These are phyloP conservation scores for Phytophthora litchii DNA, from an alignment of 352 stramenopile species.

Conservation along the genomic window DNA sequence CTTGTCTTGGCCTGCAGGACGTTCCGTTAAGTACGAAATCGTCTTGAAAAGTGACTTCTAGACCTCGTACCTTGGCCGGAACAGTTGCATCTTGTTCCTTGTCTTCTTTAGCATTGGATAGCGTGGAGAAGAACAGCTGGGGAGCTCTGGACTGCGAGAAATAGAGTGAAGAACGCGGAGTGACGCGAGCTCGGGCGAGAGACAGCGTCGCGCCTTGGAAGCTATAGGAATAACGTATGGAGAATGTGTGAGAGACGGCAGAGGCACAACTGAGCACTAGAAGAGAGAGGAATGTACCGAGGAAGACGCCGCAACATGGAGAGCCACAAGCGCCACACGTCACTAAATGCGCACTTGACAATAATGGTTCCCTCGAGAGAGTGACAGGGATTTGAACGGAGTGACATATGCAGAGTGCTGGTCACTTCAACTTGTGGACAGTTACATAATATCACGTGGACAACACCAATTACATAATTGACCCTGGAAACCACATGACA, in stretches of 20 bases:
- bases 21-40: conserved; percentile 16
- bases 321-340: conserved; percentile 17
- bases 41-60: neutral
- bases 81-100: conserved; percentile 5
- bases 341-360: too few relatives aligned
- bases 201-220: conserved; percentile 18
- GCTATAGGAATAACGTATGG: conserved; percentile 7
- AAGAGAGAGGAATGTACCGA: conserved; percentile 8
- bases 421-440: too few relatives aligned
- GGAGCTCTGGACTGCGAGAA: conserved; percentile 5
- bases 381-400: too few relatives aligned
- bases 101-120: conserved; percentile 20
- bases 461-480: too few relatives aligned
- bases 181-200: conserved; percentile 5
- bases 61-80: conserved; percentile 6
- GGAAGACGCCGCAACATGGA: conserved; percentile 35
- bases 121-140: conserved; percentile 33
- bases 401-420: too few relatives aligned
- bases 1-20: conserved; percentile 16
- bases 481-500: neutral
- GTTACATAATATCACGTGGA: too few relatives aligned
- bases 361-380: too few relatives aligned
- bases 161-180: neutral
- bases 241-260: neutral
- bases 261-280: neutral